Evolutionary conservation across 129 eudicot species (phyloP).

Genomic region (Centrapalus pauciflorus): DNA sequence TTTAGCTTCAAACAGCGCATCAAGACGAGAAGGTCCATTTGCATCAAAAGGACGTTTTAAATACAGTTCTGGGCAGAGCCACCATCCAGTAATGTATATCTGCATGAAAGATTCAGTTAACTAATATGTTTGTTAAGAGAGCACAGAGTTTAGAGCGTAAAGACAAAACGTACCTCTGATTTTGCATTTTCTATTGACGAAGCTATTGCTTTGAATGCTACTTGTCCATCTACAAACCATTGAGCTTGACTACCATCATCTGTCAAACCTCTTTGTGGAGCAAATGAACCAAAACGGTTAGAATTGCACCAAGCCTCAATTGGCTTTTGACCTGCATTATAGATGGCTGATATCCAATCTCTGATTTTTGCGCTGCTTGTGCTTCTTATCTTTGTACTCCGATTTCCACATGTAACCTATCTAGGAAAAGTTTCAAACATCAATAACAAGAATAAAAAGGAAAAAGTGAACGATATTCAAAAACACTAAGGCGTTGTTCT

Average conservation of each 20-base stretch:
- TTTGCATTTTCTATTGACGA: constrained; percentile 76
- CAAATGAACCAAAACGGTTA: constrained; percentile 87
- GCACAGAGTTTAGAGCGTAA: not conserved
- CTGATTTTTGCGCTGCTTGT: constrained; percentile 56
- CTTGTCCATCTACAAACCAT: constrained; percentile 94
- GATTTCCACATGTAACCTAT: constrained; percentile 74
- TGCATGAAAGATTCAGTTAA: constrained; percentile 30
- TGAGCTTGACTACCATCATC: constrained; percentile 88
- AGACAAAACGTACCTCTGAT: constrained; percentile 58
- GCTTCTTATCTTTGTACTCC: constrained; percentile 64
- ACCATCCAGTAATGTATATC: constrained; percentile 97
- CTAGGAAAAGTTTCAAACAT: constrained; percentile 5
- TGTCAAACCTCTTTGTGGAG: constrained; percentile 71
- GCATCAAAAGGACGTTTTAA: constrained; percentile 76
- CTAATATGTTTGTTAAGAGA: not conserved
- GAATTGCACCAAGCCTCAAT: constrained; percentile 83
- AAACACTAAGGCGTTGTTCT: no score
- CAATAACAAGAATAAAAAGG: constrained; percentile 6
- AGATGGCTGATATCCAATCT: constrained; percentile 83
- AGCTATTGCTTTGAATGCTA: constrained; percentile 92
- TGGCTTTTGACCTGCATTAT: constrained; percentile 53
- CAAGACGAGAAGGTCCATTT: constrained; percentile 71
- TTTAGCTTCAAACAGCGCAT: constrained; percentile 82
- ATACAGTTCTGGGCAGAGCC: constrained; percentile 96
- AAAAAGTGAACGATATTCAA: not conserved